Conservation (phyloP, 495 filamentous ascomycete genomes). For the Hypoxylon perforatum region DNA sequence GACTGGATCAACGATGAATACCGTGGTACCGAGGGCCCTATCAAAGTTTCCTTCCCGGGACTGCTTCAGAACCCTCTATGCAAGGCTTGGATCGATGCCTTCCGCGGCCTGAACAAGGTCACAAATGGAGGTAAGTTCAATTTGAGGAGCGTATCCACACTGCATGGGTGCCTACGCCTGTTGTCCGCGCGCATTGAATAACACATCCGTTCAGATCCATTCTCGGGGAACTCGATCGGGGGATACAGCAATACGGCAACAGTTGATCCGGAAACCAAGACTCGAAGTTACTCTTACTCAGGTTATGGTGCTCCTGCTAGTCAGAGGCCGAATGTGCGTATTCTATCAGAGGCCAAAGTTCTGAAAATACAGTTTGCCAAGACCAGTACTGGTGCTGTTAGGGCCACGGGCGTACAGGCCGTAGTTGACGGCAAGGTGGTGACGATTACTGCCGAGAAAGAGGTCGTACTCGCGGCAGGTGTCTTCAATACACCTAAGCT, state of each 20-base stretch:
- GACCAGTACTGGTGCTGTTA: slow-evolving; percentile 45
- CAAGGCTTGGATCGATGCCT: slow-evolving; percentile 45
- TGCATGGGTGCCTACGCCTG: not conserved
- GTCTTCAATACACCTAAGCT: slow-evolving; percentile 61
- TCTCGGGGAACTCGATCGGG: slow-evolving; percentile 48
- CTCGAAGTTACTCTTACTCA: slow-evolving; percentile 49
- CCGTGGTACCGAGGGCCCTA: slow-evolving; percentile 49
- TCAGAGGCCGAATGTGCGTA: slow-evolving; percentile 55
- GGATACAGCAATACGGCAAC: slow-evolving; percentile 55
- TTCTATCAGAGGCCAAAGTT: slow-evolving; percentile 59
- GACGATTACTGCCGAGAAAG: slow-evolving; percentile 44
- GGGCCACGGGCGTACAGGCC: slow-evolving; percentile 50
- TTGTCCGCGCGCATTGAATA: no score
- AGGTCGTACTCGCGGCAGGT: slow-evolving; percentile 60
- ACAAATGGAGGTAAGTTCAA: slow-evolving; percentile 21
- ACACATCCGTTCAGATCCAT: no score
- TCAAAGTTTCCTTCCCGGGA: slow-evolving; percentile 50
- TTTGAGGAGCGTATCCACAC: slow-evolving; percentile 21
- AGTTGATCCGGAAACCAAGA: slow-evolving; percentile 55
- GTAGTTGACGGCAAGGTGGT: slow-evolving; percentile 42
- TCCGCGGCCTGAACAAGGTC: slow-evolving; percentile 44
- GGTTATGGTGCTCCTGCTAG: slow-evolving; percentile 49
- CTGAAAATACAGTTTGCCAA: slow-evolving; percentile 53
- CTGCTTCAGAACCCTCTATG: slow-evolving; percentile 9
- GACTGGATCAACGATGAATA: slow-evolving; percentile 49